Evolutionary conservation across 805 yeast species (phyloP).

Genomic region (Hyphopichia homilentoma): DNA sequence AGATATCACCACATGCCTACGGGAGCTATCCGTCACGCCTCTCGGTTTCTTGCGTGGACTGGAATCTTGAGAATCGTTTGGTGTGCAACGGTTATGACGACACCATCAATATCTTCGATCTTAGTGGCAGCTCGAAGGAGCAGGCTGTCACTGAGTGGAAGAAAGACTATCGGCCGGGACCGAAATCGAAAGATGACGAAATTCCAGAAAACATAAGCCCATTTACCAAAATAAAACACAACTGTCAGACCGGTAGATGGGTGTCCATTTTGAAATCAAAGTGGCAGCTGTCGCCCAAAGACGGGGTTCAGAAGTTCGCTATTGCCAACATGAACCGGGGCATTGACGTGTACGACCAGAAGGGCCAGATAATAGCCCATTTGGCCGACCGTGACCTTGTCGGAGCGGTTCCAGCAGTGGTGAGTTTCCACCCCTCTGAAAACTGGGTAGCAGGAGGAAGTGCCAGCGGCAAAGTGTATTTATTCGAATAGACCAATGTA

Average conservation of each 20-base stretch:
- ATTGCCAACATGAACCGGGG: constrained; percentile 92
- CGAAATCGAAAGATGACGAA: constrained; percentile 9
- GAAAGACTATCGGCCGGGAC: constrained; percentile 11
- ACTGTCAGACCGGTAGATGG: constrained; percentile 98
- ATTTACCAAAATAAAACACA: constrained; percentile 65
- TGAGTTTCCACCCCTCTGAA: constrained; percentile 74
- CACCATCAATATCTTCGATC: constrained; percentile 62
- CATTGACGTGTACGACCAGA: constrained; percentile 74
- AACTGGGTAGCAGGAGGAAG: constrained; percentile 95
- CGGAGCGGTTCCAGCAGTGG: constrained; percentile 92
- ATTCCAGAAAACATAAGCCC: constrained; percentile 52
- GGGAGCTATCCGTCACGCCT: constrained; percentile 71
- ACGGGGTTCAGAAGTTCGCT: constrained; percentile 75
- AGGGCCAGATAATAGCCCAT: constrained; percentile 78
- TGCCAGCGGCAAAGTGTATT: constrained; percentile 84
- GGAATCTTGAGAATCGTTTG: constrained; percentile 64
- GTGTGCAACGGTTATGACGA: constrained; percentile 96
- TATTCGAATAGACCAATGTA: constrained; percentile 37
- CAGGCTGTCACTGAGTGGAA: constrained; percentile 24
- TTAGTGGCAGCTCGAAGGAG: constrained; percentile 38
- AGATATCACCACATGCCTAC: constrained; percentile 44
- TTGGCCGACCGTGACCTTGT: constrained; percentile 51
- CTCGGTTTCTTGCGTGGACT: constrained; percentile 81
- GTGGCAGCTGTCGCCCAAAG: constrained; percentile 76
- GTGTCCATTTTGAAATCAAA: constrained; percentile 84